Conservation (phyloP, 768 basidiomycete genomes). For the Calocybe cyanea region DNA sequence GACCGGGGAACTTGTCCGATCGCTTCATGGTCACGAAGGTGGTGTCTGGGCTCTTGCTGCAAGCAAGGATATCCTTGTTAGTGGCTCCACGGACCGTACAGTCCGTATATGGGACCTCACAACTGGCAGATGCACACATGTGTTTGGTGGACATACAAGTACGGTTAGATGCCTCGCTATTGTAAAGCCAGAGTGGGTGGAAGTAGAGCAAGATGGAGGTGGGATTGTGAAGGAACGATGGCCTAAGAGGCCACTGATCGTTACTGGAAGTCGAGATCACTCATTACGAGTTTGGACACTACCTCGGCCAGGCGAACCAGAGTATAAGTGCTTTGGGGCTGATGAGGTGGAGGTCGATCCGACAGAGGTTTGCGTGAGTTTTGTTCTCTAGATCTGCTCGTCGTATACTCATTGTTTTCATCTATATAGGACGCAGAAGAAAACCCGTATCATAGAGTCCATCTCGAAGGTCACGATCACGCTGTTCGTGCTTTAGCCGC, state of each 20-base stretch:
- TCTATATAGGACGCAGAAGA: slow-evolving; percentile 55
- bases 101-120: slow-evolving; percentile 88
- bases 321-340: slow-evolving; percentile 63
- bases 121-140: slow-evolving; percentile 80
- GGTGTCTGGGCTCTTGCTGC: slow-evolving; percentile 97
- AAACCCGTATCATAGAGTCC: slow-evolving; percentile 88
- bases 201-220: slow-evolving; percentile 63
- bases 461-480: slow-evolving; percentile 85
- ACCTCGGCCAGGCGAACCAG: slow-evolving; percentile 63
- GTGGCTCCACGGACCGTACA: slow-evolving; percentile 90
- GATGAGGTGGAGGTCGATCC: slow-evolving; percentile 62
- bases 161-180: slow-evolving; percentile 96
- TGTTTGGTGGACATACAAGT: slow-evolving; percentile 94
- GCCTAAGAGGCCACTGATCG: slow-evolving; percentile 65
- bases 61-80: slow-evolving; percentile 83
- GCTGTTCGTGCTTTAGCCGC: slow-evolving; percentile 93
- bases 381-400: not conserved
- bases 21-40: slow-evolving; percentile 88
- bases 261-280: slow-evolving; percentile 71
- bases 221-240: slow-evolving; percentile 64
- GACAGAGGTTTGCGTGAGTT: slow-evolving; percentile 34
- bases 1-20: slow-evolving; percentile 69
- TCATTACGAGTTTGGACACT: slow-evolving; percentile 59
- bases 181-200: slow-evolving; percentile 87
- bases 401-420: slow-evolving; percentile 17